Base-by-base conservation (phyloP, 2,329 filamentous ascomycete genomes). In the Hymenoscyphus albidus region DNA sequence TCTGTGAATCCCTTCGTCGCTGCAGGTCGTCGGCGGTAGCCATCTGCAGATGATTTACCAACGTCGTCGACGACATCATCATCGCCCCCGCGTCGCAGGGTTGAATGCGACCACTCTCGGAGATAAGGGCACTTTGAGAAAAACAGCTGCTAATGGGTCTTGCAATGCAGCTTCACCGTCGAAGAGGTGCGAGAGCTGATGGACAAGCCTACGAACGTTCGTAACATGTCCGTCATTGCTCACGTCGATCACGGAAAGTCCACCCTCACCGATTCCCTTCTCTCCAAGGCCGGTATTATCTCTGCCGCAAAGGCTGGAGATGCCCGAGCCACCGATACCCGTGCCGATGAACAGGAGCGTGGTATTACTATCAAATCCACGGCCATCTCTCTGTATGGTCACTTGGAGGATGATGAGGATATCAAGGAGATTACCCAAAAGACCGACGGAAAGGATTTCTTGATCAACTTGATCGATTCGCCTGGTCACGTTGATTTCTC, bases 171-270 rank as follows among this genome's bases (percentile, higher is more conserved):
- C 89, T 98, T 98, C 89, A 98, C 95, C 78, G 89, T 97, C 83
- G 94, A 98, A 80, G 93, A 92, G 88, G 91, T 93, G 81, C 88
- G 89, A 81, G 74, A 69, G 76, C 81, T 91, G 79, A 91, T 91
- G 90, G 89, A 92, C 87, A 88, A 89, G 83, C 88, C 90, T 74
- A 84, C 80, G 78, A 89, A 89, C 80, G 86, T 89, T 80, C 85
- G 86, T 82, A 98, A 98, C 89, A 98, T 97, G 94, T 97, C 93
- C 85, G 95, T 99, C 81, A 98, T 98, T 92, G 95, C 95, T 81
- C 95, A 99, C 86, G 93, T 99, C 89, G 95, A 99, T 83, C 95
- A 99, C 88, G 95, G 95, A 86, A 99, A 99, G 85, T 99, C 95
- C 76, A 99, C 95, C 80, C 88, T 99, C 77, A 97, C 94, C 88